phyloP scores from a whole-genome alignment of 1,284 basidiomycete species.

The Ganoderma meredithae region DNA sequence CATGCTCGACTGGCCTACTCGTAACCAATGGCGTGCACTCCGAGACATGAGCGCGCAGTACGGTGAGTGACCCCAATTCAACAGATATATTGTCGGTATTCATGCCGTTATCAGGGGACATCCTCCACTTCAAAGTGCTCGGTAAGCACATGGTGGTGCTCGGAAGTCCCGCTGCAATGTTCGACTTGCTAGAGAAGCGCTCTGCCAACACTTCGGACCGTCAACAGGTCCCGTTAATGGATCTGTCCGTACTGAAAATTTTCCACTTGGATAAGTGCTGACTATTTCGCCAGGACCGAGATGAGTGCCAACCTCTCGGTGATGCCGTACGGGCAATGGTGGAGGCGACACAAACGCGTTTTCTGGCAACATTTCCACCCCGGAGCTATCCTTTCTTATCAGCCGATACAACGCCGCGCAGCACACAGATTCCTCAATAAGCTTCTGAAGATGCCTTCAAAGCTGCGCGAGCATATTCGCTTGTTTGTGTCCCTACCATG shows the following conservation, averaged over 20 bases:
- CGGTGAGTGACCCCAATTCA: not conserved
- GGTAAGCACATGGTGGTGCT: constrained; percentile 3
- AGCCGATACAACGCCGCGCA: not conserved
- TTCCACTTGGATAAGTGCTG: not conserved
- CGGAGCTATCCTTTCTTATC: constrained; percentile 1
- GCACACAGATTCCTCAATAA: constrained; percentile 11
- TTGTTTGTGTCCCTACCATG: not conserved
- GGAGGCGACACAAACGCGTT: constrained; percentile 20
- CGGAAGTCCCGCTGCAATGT: not conserved
- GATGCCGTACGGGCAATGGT: constrained; percentile 21
- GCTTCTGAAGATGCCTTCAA: constrained; percentile 5
- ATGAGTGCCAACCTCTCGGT: constrained; percentile 6
- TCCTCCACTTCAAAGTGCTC: constrained; percentile 7
- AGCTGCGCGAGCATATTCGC: constrained; percentile 8
- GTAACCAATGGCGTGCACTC: not conserved
- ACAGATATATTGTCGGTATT: not conserved
- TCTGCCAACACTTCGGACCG: constrained; percentile 8
- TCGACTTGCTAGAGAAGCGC: not conserved
- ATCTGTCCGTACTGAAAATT: not conserved
- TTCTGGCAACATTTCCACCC: constrained; percentile 26
- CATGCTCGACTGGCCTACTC: constrained; percentile 12
- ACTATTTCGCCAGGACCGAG: not conserved
- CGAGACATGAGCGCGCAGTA: constrained; percentile 14
- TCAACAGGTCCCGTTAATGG: not conserved
- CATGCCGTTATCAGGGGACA: not conserved